Evolutionary conservation across 2,329 filamentous ascomycete species (phyloP), one percentile per base, ranked within the genome.

Genomic region (Periconia sp.): DNA sequence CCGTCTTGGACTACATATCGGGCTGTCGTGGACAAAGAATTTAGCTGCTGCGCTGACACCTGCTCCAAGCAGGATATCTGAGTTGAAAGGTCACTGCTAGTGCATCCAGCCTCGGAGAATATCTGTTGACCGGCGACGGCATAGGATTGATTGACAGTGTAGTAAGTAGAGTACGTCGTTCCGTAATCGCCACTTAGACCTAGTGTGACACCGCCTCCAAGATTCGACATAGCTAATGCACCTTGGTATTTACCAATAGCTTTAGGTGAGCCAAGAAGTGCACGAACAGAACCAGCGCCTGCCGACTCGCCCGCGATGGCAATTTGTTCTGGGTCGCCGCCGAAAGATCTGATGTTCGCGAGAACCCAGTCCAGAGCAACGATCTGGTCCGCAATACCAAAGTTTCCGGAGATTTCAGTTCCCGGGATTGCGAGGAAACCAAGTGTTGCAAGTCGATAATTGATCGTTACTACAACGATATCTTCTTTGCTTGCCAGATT

Each of bases 1-100:
- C 80, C 81, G 46, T 85, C 82, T 35, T 83, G 76, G 5, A 85
- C 81, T 4, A 82, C 73, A 45, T 78, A 81, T 29, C 78, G 73
- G 3, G 78, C 76, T 9, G 72, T 67, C 0, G 71, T 73, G 7
- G 55, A 49, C n/a, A 77, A 55, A 4, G 54, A 55, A 4, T 71
- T 68, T 3, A 82, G 63, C 0, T 65, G 67, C 4, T 64, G 52
- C 0, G 77, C 70, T 0, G 78, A 74, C 4, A 80, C 56, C 22
- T 71, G 59, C 26, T 78, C 73, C 15, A 85, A 72, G 52, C 82
- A 84, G 13, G 75, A 70, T 23, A 84, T 78, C 24, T 79, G 75
- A 4, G 73, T 74, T 2, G 66, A 62, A 2, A 78, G 43, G 5
- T 57, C 55, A 9, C 73, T 74, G 31, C 72, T 58, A 12, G 76